A percentile compares a stretch with the other conserved stretches of the same genome.
Evolutionary conservation across 495 filamentous ascomycete genomes (phyloP).

Genomic region (Amniculicola lignicola): DNA sequence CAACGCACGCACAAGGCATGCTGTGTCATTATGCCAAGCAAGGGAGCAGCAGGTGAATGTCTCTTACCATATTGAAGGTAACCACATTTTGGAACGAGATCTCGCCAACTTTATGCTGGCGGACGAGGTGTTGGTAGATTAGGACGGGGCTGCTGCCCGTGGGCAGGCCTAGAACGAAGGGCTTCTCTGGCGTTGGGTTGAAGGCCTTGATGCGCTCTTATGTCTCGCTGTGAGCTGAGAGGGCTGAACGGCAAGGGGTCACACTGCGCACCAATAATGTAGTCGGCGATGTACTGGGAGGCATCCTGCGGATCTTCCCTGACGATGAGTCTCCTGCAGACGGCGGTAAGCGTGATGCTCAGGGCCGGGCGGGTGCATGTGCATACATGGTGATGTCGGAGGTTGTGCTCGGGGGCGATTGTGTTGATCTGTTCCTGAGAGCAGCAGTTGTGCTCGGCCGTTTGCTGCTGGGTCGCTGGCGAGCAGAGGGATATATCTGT

Average conservation of each 20-base stretch:
- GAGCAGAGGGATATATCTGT: constrained; percentile 8
- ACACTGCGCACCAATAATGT: constrained; percentile 65
- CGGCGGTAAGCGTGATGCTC: constrained; percentile 15
- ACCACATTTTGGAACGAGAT: constrained; percentile 85
- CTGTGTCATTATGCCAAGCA: constrained; percentile 18
- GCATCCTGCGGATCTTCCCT: constrained; percentile 63
- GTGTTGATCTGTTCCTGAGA: neutral
- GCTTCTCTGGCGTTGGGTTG: constrained; percentile 63
- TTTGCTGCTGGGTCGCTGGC: no score
- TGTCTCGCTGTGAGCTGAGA: constrained; percentile 17
- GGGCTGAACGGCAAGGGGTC: constrained; percentile 17
- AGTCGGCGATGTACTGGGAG: constrained; percentile 74
- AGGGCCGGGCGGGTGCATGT: constrained; percentile 5
- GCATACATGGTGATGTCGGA: constrained; percentile 28
- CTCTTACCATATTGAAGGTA: constrained; percentile 84
- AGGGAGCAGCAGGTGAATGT: constrained; percentile 4
- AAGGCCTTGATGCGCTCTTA: constrained; percentile 68
- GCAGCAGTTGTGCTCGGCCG: neutral
- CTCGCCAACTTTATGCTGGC: constrained; percentile 69
- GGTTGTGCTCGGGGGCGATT: neutral
- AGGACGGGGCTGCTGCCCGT: constrained; percentile 76
- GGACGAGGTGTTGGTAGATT: constrained; percentile 74
- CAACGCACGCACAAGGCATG: neutral
- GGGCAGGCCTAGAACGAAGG: constrained; percentile 80
- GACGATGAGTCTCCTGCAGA: constrained; percentile 79